Conservation (phyloP, 768 basidiomycete genomes). For the Tricholoma matsutake region DNA sequence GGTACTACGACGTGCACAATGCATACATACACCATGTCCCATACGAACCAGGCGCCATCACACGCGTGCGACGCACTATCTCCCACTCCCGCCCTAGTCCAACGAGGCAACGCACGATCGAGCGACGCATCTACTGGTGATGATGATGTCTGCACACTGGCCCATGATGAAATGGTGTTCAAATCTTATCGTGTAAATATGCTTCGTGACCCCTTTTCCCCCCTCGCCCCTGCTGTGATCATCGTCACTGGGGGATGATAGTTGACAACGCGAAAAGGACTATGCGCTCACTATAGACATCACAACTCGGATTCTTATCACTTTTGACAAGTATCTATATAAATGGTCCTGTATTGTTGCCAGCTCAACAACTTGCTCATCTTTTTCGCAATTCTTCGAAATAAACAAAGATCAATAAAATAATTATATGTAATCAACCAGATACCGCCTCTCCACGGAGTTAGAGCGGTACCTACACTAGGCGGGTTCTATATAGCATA, state of each 20-base stretch:
- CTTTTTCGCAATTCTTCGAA: too few relatives aligned
- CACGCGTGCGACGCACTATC: constrained; percentile 72
- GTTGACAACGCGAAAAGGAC: not conserved
- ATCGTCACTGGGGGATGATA: not conserved
- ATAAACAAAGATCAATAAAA: not conserved
- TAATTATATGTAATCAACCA: not conserved
- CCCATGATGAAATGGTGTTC: not conserved
- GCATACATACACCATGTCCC: constrained; percentile 62
- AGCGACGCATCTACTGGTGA: constrained; percentile 78
- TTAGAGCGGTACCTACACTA: not conserved
- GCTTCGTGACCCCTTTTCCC: not conserved
- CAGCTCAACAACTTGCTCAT: not conserved
- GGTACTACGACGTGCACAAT: too few relatives aligned
- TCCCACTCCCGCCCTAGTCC: constrained; percentile 50
- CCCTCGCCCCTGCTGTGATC: not conserved
- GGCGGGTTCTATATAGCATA: not conserved
- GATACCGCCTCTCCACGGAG: not conserved
- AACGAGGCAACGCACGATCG: constrained; percentile 51
- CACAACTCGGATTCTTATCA: not conserved
- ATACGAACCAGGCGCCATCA: constrained; percentile 49
- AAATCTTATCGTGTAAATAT: not conserved
- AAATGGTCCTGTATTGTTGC: not conserved
- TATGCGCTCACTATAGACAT: not conserved
- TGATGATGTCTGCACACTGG: not conserved
- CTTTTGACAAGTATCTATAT: not conserved